phyloP scores from a whole-genome alignment of 192 early-diverging fungal species.

The Funneliformis geosporum region DNA sequence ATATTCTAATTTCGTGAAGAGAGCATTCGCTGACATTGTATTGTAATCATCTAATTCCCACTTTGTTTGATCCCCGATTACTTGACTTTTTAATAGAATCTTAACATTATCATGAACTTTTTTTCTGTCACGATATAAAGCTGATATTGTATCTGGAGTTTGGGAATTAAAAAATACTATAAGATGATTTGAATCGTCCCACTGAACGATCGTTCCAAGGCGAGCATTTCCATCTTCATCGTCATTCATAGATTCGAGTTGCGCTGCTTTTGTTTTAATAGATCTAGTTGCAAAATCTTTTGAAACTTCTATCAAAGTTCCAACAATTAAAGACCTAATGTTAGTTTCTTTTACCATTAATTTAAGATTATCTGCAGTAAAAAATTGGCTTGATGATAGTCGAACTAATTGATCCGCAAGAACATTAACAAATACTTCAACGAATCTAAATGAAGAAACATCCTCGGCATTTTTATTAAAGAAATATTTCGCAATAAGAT shows the following conservation, averaged over 20 bases:
- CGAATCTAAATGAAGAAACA: too few species aligned
- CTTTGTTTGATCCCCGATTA: background rate
- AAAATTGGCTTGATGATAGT: too few species aligned
- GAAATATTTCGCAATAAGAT: too few species aligned
- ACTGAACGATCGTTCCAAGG: too few species aligned
- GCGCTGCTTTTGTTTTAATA: background rate
- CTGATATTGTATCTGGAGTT: background rate
- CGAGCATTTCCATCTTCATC: too few species aligned
- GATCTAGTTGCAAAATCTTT: background rate
- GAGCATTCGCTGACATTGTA: background rate
- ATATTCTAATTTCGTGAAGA: background rate
- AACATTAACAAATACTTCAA: too few species aligned
- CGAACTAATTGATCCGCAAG: too few species aligned
- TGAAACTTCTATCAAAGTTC: too few species aligned
- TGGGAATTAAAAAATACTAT: conserved; percentile 16
- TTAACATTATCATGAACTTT: background rate
- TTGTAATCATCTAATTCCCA: background rate
- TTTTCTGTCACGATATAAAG: background rate
- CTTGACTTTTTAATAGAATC: background rate
- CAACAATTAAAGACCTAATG: conserved; percentile 3
- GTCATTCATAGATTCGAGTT: background rate
- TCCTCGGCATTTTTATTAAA: too few species aligned
- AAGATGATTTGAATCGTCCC: background rate
- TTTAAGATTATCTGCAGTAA: background rate
- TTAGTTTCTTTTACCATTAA: conserved; percentile 8